Evolutionary conservation across 345 rosid genomes (phyloP).

Genomic region (Fremontodendron californicum): DNA sequence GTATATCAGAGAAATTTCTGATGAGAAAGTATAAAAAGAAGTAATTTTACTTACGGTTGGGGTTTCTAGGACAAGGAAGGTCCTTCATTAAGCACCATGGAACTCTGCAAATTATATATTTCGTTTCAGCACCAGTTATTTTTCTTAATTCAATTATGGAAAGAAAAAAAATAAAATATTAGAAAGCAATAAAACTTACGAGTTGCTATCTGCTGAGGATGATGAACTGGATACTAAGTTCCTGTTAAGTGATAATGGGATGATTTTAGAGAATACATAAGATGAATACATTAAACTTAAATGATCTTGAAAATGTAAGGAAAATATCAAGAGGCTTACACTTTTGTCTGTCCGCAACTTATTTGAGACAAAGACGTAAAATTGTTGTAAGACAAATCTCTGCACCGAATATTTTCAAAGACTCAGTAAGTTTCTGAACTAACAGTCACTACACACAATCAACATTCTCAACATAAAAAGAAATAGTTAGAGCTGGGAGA

Average conservation of each 20-base stretch:
- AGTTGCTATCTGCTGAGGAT: slow-evolving; percentile 27
- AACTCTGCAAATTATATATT: slow-evolving; percentile 26
- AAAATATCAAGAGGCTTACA: slow-evolving; percentile 43
- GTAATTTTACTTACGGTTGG: slow-evolving; percentile 42
- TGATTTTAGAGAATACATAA: not conserved
- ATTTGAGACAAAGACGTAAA: slow-evolving; percentile 38
- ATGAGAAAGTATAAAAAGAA: not conserved
- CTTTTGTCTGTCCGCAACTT: slow-evolving; percentile 36
- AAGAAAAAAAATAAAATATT: not conserved
- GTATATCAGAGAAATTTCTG: not conserved
- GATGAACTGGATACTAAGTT: slow-evolving; percentile 62
- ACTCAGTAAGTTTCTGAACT: not conserved
- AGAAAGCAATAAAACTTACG: slow-evolving; percentile 39
- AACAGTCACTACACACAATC: not conserved
- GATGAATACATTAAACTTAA: slow-evolving; percentile 3
- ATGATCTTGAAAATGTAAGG: not conserved
- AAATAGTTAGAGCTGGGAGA: not conserved
- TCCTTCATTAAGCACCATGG: slow-evolving; percentile 66
- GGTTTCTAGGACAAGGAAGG: slow-evolving; percentile 53
- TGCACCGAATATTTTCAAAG: slow-evolving; percentile 26
- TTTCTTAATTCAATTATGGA: not conserved
- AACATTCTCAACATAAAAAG: not conserved
- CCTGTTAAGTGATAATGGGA: slow-evolving; percentile 34
- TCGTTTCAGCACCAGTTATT: not conserved
- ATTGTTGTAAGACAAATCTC: slow-evolving; percentile 87